phyloP scores from a whole-genome alignment of 148 eudicot genomes.

The Fagopyrum tataricum region DNA sequence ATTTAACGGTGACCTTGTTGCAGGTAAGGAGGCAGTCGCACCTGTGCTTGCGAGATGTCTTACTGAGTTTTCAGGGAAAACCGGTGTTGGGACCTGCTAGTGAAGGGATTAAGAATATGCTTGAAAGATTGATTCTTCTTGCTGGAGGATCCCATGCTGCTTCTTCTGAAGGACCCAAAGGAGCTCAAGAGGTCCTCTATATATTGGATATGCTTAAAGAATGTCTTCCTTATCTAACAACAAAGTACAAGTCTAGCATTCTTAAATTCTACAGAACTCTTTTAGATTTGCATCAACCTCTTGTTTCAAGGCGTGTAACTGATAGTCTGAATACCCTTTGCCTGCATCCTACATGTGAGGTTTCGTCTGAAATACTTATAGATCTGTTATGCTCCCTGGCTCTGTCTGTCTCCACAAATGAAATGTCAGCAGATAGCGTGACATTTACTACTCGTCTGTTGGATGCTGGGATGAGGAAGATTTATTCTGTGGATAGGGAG shows the following conservation, averaged over 20 bases:
- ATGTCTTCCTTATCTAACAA: slow-evolving; percentile 61
- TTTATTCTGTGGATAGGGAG: slow-evolving; percentile 48
- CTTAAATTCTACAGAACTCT: slow-evolving; percentile 68
- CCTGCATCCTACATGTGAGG: slow-evolving; percentile 43
- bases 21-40: slow-evolving; percentile 77
- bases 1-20: background rate
- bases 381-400: slow-evolving; percentile 71
- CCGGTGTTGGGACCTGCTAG: slow-evolving; percentile 65
- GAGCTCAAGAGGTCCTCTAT: slow-evolving; percentile 79
- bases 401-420: slow-evolving; percentile 38
- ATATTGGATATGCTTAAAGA: slow-evolving; percentile 74
- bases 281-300: slow-evolving; percentile 55
- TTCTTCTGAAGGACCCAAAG: slow-evolving; percentile 51
- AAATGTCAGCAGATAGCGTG: slow-evolving; percentile 79
- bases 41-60: slow-evolving; percentile 52
- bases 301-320: slow-evolving; percentile 71
- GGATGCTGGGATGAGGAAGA: slow-evolving; percentile 71
- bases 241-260: slow-evolving; percentile 45
- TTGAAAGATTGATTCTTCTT: slow-evolving; percentile 61
- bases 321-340: slow-evolving; percentile 64
- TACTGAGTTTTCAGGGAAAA: slow-evolving; percentile 51
- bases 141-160: slow-evolving; percentile 56
- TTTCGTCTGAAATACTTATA: slow-evolving; percentile 56
- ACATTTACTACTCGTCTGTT: slow-evolving; percentile 75
- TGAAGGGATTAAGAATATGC: slow-evolving; percentile 58